A percentile compares a stretch with the other conserved stretches of the same genome.
phyloP scores from a whole-genome alignment of 1,284 basidiomycete species.

The Phylloboletellus chloephorus region DNA sequence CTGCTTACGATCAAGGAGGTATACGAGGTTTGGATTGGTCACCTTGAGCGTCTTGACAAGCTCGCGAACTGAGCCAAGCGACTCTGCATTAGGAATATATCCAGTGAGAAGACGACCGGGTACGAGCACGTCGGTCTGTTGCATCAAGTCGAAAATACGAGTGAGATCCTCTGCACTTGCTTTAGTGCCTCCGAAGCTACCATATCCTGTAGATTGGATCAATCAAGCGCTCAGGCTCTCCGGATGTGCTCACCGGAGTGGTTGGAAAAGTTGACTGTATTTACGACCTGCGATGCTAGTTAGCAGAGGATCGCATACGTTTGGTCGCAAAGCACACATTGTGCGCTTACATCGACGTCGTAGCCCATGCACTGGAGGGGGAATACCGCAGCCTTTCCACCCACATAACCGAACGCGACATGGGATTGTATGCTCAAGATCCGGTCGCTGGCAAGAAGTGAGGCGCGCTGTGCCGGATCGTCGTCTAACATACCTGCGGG shows the following conservation, averaged over 20 bases:
- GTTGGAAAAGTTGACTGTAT: constrained; percentile 95
- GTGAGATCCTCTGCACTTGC: constrained; percentile 65
- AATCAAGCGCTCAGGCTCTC: neutral
- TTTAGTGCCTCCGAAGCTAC: constrained; percentile 67
- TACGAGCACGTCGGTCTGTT: constrained; percentile 59
- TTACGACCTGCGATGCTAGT: constrained; percentile 66
- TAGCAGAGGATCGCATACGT: constrained; percentile 1
- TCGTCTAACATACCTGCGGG: constrained; percentile 6
- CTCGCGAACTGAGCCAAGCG: constrained; percentile 62
- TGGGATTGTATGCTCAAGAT: constrained; percentile 90
- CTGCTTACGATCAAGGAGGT: constrained; percentile 84
- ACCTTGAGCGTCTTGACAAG: constrained; percentile 59
- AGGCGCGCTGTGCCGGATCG: constrained; percentile 11
- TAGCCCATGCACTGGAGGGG: constrained; percentile 93
- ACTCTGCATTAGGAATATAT: constrained; percentile 87
- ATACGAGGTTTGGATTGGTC: constrained; percentile 60
- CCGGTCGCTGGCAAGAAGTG: constrained; percentile 26
- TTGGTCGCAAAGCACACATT: constrained; percentile 16
- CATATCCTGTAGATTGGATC: constrained; percentile 55
- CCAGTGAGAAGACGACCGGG: constrained; percentile 72
- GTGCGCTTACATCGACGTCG: constrained; percentile 86
- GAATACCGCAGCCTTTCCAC: constrained; percentile 91
- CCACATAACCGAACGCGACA: constrained; percentile 94
- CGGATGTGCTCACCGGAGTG: constrained; percentile 68
- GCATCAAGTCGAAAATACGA: constrained; percentile 63